Base-by-base conservation (phyloP, 306 rosid genomes). In the Rosa rugosa region DNA sequence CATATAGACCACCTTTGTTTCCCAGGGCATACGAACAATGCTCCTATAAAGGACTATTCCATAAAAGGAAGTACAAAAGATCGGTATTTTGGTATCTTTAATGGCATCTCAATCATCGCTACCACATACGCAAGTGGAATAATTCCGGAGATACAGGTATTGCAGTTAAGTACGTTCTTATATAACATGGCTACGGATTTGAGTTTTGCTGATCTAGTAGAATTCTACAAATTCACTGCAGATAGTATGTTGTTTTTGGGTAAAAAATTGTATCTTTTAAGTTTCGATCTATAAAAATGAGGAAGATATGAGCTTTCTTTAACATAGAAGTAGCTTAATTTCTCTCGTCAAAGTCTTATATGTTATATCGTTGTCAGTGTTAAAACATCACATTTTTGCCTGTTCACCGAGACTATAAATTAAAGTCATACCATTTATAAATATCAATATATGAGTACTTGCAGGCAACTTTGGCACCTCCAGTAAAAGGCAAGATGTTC, bases 401-500 rank as follows among this genome's bases (percentile, higher is more conserved):
- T 8, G 2, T n/a, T 7, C n/a, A 0, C 27, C 27, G 1, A 8
- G 31, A 20, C 13, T 7, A n/a, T 8, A 8, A 57, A 20, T 57
- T 10, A 11, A 9, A 10, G 6, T 22, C 2, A 11, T 59, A 4
- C 4, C 41, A 12, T 25, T 7, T 27, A 62, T 62, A 12, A 17
- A 14, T 1, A 60, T 4, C 36, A 23, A 53, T 5, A 22, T 8
- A 4, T 59, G 14, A 59, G 31, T 22, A 59, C 50, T 59, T 86
- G 78, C 85, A 91, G 97, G 98, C 97, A 85, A 94, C 98, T 3
- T 46, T 90, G 70, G 96, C 93, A 51, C 73, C 96, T 56, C 96
- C 98, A 6, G 86, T 94, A 73, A 83, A 90, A 71, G 94, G 97
- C 0, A 90, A 94, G 84, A 94, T 94, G 97, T 79, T 89, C 34